phyloP scores from a whole-genome alignment of 139 green algal species.

The Trebouxia sp. region DNA sequence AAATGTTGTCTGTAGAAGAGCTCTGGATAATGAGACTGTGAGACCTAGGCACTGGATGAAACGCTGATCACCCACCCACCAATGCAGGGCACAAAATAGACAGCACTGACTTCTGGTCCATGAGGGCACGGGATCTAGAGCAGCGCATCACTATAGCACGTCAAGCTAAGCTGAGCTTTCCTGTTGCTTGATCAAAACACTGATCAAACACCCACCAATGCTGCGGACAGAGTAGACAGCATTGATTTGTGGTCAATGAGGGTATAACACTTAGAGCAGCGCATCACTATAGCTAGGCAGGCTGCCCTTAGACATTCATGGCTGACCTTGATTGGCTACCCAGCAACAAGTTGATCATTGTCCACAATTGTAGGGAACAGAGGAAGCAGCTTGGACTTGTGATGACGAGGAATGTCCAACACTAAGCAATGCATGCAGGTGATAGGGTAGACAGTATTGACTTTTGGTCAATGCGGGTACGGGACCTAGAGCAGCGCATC shows the following conservation, averaged over 20 bases:
- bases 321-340: too few relatives aligned
- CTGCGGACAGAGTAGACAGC: slow-evolving; percentile 32
- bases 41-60: too few relatives aligned
- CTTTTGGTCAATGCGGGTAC: slow-evolving; percentile 30
- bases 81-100: slow-evolving; percentile 29
- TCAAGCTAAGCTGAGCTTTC: slow-evolving; percentile 1
- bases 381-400: too few relatives aligned
- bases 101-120: slow-evolving; percentile 31
- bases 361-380: too few relatives aligned
- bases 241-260: slow-evolving; percentile 36
- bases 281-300: slow-evolving; percentile 28
- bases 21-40: too few relatives aligned
- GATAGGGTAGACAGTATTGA: slow-evolving; percentile 39
- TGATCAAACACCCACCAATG: too few relatives aligned
- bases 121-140: slow-evolving; percentile 26
- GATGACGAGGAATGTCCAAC: too few relatives aligned
- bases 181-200: too few relatives aligned
- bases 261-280: slow-evolving; percentile 32
- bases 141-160: slow-evolving; percentile 17
- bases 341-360: too few relatives aligned
- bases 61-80: background rate
- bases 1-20: too few relatives aligned
- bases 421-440: background rate
- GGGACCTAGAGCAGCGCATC: slow-evolving; percentile 36
- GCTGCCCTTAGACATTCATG: too few relatives aligned